Conservation (phyloP, 768 basidiomycete genomes). For the Strobilomyces confusus region DNA sequence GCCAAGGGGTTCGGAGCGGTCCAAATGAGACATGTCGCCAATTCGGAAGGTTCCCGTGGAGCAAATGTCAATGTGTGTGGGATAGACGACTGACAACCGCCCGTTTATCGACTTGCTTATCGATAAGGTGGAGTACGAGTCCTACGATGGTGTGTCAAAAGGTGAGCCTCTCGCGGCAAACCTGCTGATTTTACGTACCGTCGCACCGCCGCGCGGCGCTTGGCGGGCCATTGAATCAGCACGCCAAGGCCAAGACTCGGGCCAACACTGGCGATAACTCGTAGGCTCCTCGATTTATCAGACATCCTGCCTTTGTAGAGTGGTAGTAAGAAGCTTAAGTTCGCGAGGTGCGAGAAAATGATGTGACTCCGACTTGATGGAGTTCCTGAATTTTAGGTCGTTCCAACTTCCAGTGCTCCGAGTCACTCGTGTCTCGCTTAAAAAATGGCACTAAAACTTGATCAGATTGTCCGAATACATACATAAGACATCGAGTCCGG, state of each 20-base stretch:
- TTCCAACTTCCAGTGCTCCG: no score
- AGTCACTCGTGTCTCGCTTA: no score
- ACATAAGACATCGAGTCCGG: constrained; percentile 86
- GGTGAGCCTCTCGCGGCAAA: not conserved
- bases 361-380: no score
- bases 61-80: not conserved
- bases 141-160: not conserved
- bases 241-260: not conserved
- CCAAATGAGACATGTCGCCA: constrained; percentile 29
- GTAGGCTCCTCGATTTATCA: not conserved
- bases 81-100: not conserved
- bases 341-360: no score
- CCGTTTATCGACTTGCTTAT: not conserved
- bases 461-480: constrained; percentile 8
- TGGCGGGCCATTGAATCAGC: no score
- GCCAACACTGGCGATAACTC: no score
- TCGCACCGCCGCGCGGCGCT: not conserved
- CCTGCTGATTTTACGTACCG: not conserved
- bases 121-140: not conserved
- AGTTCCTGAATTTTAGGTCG: no score
- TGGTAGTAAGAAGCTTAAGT: no score
- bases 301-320: no score
- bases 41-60: not conserved
- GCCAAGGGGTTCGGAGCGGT: constrained; percentile 79
- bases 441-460: not conserved